These are phyloP conservation scores for Salisapilia sapeloensis DNA, from an alignment of 352 stramenopile species.

Conservation along the genomic window DNA sequence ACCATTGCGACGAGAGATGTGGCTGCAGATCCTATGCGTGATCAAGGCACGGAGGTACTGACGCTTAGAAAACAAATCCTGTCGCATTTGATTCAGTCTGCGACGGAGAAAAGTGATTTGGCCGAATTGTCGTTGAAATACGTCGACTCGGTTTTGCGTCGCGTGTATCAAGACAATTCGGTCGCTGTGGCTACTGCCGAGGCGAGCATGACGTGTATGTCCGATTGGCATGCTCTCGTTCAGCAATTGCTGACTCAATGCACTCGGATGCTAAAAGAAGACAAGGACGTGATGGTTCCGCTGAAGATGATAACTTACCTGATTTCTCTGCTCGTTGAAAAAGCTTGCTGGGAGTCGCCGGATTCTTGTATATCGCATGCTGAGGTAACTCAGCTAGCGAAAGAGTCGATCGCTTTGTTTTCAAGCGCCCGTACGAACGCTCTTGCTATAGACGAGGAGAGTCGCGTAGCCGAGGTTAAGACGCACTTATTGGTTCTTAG, in stretches of 20 bases:
- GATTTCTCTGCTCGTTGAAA: too few species aligned
- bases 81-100: slow-evolving; percentile 25
- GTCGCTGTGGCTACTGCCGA: slow-evolving; percentile 6
- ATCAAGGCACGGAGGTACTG: background rate
- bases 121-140: slow-evolving; percentile 3
- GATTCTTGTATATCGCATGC: too few species aligned
- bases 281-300: too few species aligned
- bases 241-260: too few species aligned
- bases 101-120: slow-evolving; percentile 12
- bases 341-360: too few species aligned
- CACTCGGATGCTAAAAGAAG: too few species aligned
- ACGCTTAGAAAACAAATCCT: slow-evolving; percentile 14
- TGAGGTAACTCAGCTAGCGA: too few species aligned
- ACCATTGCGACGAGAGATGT: slow-evolving; percentile 11
- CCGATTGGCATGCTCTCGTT: too few species aligned
- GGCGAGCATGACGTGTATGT: too few species aligned
- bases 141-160: slow-evolving; percentile 4
- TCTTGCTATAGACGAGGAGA: background rate
- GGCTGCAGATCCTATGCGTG: background rate
- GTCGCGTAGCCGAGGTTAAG: slow-evolving; percentile 15
- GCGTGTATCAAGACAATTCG: background rate
- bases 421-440: too few species aligned
- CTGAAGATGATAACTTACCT: too few species aligned
- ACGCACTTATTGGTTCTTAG: slow-evolving; percentile 37
- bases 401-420: too few species aligned